These are phyloP conservation scores for Pezicula radicicola DNA, from an alignment of 2,329 filamentous ascomycete genomes.

Conservation along the genomic window DNA sequence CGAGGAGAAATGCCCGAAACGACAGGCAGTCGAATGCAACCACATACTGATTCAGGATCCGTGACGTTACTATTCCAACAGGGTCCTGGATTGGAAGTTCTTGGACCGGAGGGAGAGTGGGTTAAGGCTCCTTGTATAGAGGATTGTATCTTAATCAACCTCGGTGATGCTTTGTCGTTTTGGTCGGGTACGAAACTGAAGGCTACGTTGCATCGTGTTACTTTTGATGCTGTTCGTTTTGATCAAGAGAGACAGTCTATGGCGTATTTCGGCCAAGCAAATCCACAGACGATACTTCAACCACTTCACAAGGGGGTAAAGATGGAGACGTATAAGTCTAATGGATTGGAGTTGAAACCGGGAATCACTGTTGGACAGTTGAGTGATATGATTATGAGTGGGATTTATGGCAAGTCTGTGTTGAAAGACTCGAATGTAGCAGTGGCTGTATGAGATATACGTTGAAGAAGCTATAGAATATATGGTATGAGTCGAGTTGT, in stretches of 20 bases:
- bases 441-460: too few relatives aligned
- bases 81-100: conserved; percentile 1
- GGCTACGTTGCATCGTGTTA: conserved; percentile 5
- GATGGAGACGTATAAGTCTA: conserved; percentile 1
- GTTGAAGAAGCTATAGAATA: too few relatives aligned
- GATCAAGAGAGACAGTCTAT: conserved; percentile 5
- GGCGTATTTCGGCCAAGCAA: conserved; percentile 4
- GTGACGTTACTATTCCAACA: conserved; percentile 3
- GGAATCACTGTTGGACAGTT: conserved; percentile 5
- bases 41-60: conserved; percentile 4
- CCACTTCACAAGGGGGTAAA: not conserved
- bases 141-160: not conserved
- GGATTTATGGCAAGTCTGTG: conserved; percentile 3
- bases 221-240: conserved; percentile 1
- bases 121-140: conserved; percentile 2
- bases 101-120: conserved; percentile 2
- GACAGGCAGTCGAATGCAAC: not conserved
- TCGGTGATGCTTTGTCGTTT: conserved; percentile 5
- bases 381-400: conserved; percentile 1
- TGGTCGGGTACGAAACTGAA: conserved; percentile 5
- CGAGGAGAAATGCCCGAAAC: not conserved
- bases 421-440: not conserved
- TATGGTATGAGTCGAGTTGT: too few relatives aligned
- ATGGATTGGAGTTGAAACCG: not conserved
- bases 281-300: conserved; percentile 2